Conservation (phyloP, 176 grass and related monocot species). For the Aegilops tauschii region DNA sequence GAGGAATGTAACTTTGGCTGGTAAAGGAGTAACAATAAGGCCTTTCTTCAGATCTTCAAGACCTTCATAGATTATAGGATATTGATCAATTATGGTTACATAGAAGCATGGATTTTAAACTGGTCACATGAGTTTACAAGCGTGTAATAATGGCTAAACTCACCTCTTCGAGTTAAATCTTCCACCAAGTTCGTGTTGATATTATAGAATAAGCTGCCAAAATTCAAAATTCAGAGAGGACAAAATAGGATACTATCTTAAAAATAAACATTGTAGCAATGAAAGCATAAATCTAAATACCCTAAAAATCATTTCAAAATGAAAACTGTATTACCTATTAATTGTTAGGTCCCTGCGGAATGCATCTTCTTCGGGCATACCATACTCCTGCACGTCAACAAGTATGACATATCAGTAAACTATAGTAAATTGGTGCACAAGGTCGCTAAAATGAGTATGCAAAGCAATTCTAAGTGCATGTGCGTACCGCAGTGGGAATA, state of each 20-base stretch:
- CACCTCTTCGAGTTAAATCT: constrained; percentile 91
- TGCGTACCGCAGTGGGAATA: constrained; percentile 80
- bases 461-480: constrained; percentile 20
- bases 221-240: not conserved
- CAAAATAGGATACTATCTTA: not conserved
- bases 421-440: not conserved
- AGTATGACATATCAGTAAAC: not conserved
- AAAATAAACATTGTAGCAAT: constrained; percentile 4
- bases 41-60: constrained; percentile 71
- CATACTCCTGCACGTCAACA: constrained; percentile 58
- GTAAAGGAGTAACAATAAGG: constrained; percentile 84
- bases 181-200: constrained; percentile 81
- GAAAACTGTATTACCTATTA: constrained; percentile 62
- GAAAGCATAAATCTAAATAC: not conserved
- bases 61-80: constrained; percentile 51
- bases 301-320: not conserved
- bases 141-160: constrained; percentile 7
- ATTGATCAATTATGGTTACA: not conserved
- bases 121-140: not conserved
- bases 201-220: constrained; percentile 84
- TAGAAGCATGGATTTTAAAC: constrained; percentile 13
- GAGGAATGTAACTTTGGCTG: constrained; percentile 75
- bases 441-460: not conserved
- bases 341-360: constrained; percentile 91
- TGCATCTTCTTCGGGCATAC: constrained; percentile 88